phyloP scores from a whole-genome alignment of 805 yeast genomes.

The Starmerella powellii region DNA sequence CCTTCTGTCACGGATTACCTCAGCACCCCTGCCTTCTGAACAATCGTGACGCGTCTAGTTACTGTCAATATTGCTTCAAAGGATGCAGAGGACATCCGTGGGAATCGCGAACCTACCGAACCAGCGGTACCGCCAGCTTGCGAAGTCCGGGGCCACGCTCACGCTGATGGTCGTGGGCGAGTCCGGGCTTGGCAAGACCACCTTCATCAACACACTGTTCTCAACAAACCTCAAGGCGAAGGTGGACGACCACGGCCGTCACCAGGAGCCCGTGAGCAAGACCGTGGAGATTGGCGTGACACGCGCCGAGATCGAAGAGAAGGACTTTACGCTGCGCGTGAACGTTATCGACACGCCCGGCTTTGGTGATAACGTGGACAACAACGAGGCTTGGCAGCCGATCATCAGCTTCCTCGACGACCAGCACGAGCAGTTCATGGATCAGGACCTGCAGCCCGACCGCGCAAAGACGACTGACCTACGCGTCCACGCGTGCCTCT shows the following conservation, averaged over 20 bases:
- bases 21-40: too few relatives aligned
- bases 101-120: slow-evolving; percentile 29
- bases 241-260: slow-evolving; percentile 32
- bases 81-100: slow-evolving; percentile 20
- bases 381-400: slow-evolving; percentile 54
- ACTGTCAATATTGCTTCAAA: not conserved
- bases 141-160: slow-evolving; percentile 51
- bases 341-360: slow-evolving; percentile 66
- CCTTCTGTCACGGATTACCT: too few relatives aligned
- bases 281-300: slow-evolving; percentile 32
- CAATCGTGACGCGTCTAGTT: too few relatives aligned
- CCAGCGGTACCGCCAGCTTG: slow-evolving; percentile 29
- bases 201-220: slow-evolving; percentile 66
- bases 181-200: slow-evolving; percentile 58
- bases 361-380: slow-evolving; percentile 60
- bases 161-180: slow-evolving; percentile 81
- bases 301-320: slow-evolving; percentile 46
- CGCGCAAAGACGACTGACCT: slow-evolving; percentile 44
- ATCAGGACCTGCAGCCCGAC: slow-evolving; percentile 67
- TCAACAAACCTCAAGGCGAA: slow-evolving; percentile 38
- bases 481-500: slow-evolving; percentile 75
- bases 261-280: slow-evolving; percentile 32
- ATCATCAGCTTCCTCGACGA: slow-evolving; percentile 65
- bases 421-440: slow-evolving; percentile 54
- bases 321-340: slow-evolving; percentile 45